These are phyloP conservation scores for Coemansia sp. DNA, from an alignment of 192 early-diverging fungal species.

Conservation along the genomic window DNA sequence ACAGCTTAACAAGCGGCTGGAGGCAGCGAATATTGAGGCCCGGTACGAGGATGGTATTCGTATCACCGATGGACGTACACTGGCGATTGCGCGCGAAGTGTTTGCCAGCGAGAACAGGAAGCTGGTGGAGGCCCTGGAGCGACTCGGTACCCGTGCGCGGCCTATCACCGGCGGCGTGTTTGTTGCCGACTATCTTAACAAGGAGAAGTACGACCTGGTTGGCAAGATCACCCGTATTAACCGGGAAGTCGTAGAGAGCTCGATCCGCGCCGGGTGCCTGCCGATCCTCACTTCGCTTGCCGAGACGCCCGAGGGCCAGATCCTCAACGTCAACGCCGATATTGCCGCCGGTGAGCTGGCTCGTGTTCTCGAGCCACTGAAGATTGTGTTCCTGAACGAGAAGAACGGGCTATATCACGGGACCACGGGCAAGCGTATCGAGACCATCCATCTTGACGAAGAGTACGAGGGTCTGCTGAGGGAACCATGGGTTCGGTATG, in stretches of 20 bases:
- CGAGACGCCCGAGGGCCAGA: conserved; percentile 93
- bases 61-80: conserved; percentile 90
- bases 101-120: conserved; percentile 96
- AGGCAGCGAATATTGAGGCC: conserved; percentile 93
- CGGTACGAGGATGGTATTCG: conserved; percentile 96
- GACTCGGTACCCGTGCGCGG: conserved; percentile 90
- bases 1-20: conserved; percentile 88
- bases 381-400: conserved; percentile 97
- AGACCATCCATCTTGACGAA: conserved; percentile 97
- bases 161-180: conserved; percentile 97
- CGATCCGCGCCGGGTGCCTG: conserved; percentile 89
- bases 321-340: conserved; percentile 99
- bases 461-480: conserved; percentile 95
- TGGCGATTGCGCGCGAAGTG: conserved; percentile 92
- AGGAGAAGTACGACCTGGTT: conserved; percentile 92
- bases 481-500: conserved; percentile 96
- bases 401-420: conserved; percentile 96
- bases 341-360: conserved; percentile 97
- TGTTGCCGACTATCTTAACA: conserved; percentile 93
- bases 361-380: conserved; percentile 92
- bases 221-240: conserved; percentile 90
- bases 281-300: conserved; percentile 96
- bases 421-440: conserved; percentile 92
- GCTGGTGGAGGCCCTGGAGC: conserved; percentile 95
- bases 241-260: conserved; percentile 90